Base-by-base conservation (phyloP, 768 basidiomycete genomes). In the Lactifluus echinatus region DNA sequence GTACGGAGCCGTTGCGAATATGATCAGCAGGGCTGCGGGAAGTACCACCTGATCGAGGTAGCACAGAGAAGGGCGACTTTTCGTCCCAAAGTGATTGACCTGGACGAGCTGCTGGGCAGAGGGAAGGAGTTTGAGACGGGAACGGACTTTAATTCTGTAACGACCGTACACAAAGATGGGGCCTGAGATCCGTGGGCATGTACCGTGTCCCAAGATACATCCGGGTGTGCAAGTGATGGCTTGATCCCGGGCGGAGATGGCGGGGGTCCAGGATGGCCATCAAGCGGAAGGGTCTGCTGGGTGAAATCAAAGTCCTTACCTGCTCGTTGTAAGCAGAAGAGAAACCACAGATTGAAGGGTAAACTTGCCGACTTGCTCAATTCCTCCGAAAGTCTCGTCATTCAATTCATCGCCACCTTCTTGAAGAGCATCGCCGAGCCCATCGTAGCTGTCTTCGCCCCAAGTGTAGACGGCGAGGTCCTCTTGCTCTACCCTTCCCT, bases 301-400 rank as follows among this genome's bases (percentile, higher is more conserved):
- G 85, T 75, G 71, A 94, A 96, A 75, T 95, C 90, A 68, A 95
- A 96, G 72, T 95, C 93, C 68, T 85, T 89, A 69, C 89, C 93
- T 93, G 67, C 10, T 42, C 24, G 14, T 8, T 2, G 29, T 59
- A 39, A 59, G 48, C 4, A 2, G 45, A 29, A 12, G 39, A 23
- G 33, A 26, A 40, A 47, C 21, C 44, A 34, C 46, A 31, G 40
- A 37, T 11, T 19, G 39, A 46, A 39, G 15, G 53, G n/a, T 26
- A 7, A 31, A 72, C 87, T 77, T 68, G 93, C 93, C 91, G 57
- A 95, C 80, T 62, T 67, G 72, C 33, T 77, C 84, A 49, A 74
- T 62, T 39, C 73, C 79, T 29, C 94, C 96, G 73, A 99, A 99
- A 2, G 96, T 99, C 75, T 95, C 93, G 71, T 95, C 92, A 72